Percentiles rank a stretch among this genome's conserved stretches.
These are phyloP conservation scores for Aspergillus fumigatiaffinis DNA, from an alignment of 2,329 filamentous ascomycete genomes.

Conservation along the genomic window DNA sequence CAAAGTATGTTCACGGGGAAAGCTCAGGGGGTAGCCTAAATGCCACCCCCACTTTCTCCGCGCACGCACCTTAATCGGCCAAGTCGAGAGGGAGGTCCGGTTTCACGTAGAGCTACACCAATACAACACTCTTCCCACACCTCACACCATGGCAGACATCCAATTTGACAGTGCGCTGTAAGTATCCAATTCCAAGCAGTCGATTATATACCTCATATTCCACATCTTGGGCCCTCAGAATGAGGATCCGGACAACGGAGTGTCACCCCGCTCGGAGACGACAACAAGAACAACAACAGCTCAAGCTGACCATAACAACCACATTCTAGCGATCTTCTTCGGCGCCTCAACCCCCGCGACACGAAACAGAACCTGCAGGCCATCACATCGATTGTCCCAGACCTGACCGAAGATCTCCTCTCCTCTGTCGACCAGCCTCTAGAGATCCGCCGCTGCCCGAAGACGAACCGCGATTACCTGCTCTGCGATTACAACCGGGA, in stretches of 20 bases:
- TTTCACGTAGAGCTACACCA: slow-evolving; percentile 13
- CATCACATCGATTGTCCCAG: slow-evolving; percentile 83
- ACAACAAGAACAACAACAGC: not conserved
- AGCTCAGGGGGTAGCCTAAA: not conserved
- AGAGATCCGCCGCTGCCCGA: slow-evolving; percentile 76
- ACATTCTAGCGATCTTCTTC: slow-evolving; percentile 80
- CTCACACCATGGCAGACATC: slow-evolving; percentile 40
- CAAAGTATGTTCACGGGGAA: not conserved
- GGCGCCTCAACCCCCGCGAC: slow-evolving; percentile 91
- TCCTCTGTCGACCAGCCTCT: slow-evolving; percentile 97
- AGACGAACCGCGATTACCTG: slow-evolving; percentile 90
- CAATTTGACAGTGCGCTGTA: slow-evolving; percentile 52
- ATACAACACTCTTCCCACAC: slow-evolving; percentile 7
- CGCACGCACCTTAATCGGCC: slow-evolving; percentile 6
- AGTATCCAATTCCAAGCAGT: slow-evolving; percentile 16
- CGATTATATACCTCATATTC: not conserved
- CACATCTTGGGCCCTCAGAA: not conserved
- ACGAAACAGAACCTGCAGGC: slow-evolving; percentile 82
- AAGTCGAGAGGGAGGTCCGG: not conserved
- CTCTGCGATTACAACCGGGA: slow-evolving; percentile 99
- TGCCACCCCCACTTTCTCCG: not conserved
- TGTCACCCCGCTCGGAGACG: slow-evolving; percentile 21
- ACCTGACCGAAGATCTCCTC: slow-evolving; percentile 94
- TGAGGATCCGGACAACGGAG: not conserved
- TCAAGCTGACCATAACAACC: slow-evolving; percentile 24